phyloP scores from a whole-genome alignment of 129 eudicot genomes.

The Silybum marianum region DNA sequence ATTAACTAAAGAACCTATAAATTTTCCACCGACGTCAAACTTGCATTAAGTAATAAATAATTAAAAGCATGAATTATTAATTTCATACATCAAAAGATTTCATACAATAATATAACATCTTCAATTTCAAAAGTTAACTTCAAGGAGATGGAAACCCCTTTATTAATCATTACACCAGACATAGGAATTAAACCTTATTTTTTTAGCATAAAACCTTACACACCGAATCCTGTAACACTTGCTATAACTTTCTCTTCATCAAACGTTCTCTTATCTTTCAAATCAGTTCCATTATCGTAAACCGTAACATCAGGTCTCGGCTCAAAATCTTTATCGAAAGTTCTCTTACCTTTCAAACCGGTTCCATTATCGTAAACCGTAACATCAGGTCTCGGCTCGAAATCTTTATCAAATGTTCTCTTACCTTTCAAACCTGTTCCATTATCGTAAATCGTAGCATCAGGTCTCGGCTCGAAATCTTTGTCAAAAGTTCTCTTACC shows the following conservation, averaged over 20 bases:
- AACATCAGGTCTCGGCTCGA: neutral
- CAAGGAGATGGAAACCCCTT: neutral
- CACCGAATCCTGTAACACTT: neutral
- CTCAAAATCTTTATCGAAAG: neutral
- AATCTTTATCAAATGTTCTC: neutral
- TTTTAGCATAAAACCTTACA: neutral
- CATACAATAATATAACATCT: neutral
- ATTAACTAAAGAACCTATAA: neutral
- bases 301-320: neutral
- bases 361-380: neutral
- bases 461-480: neutral
- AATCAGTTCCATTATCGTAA: neutral
- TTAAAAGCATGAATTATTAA: neutral
- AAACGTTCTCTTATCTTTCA: neutral
- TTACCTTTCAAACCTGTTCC: neutral
- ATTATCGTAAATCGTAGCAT: neutral
- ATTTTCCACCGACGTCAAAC: neutral
- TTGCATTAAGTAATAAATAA: neutral
- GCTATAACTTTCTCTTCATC: neutral
- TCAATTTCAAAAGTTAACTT: neutral
- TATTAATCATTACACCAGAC: neutral
- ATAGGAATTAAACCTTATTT: neutral
- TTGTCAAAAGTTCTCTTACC: neutral
- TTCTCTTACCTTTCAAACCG: neutral
- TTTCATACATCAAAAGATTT: neutral